phyloP scores from a whole-genome alignment of 495 filamentous ascomycete species.

The Talaromyces stipitatus region DNA sequence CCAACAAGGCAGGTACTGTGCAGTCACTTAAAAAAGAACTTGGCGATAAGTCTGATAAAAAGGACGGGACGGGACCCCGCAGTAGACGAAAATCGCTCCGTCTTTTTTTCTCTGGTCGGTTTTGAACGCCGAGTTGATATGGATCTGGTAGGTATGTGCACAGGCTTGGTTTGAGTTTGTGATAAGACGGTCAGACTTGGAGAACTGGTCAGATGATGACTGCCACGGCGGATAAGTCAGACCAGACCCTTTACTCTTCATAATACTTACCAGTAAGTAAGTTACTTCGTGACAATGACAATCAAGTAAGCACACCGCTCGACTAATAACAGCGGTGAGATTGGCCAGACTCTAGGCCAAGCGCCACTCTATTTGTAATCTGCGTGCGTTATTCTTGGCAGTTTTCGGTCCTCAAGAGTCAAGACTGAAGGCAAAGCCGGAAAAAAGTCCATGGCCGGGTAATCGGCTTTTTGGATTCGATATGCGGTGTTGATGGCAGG shows the following conservation, averaged over 20 bases:
- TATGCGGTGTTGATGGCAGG: background rate
- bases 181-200: background rate
- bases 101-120: background rate
- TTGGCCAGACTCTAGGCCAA: background rate
- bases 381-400: background rate
- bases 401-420: background rate
- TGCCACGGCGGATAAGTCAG: background rate
- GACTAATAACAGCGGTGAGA: background rate
- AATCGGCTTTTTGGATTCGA: background rate
- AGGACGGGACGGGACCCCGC: background rate
- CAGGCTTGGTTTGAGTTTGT: background rate
- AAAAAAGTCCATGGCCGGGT: background rate
- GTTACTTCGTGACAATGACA: too few relatives aligned
- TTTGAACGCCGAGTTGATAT: too few relatives aligned
- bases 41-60: background rate
- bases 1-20: background rate
- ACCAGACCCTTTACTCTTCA: too few relatives aligned
- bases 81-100: background rate
- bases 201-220: background rate
- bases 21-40: too few relatives aligned
- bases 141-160: too few relatives aligned
- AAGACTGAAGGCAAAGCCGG: background rate
- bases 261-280: too few relatives aligned
- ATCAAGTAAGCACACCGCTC: background rate
- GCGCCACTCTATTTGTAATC: background rate